Evolutionary conservation across 208 protist species (phyloP), one percentile per base, ranked within the genome.

Genomic region (Leptomonas pyrrhocoris): DNA sequence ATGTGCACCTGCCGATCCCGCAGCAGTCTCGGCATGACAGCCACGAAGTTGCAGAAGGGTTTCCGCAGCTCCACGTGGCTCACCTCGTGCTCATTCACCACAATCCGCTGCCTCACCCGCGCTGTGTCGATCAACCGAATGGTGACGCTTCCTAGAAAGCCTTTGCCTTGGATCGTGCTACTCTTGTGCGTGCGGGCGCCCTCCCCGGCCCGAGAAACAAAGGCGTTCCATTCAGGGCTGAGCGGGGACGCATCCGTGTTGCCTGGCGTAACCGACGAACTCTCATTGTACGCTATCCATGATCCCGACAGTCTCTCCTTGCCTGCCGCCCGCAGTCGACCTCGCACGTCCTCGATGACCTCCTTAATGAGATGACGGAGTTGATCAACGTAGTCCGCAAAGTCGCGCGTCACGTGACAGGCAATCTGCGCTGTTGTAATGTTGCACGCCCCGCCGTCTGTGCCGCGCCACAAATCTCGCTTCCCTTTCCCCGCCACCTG

Each of bases 341-440:
- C 16, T 49, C 42, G 49, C 46, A 71, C 59, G 18, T 73, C 68
- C 23, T 6, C 59, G 0, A 49, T 40, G 28, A 76, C 45, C 1
- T 30, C 42, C 25, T 38, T 57, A 7, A 78, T 56, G 51, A 90
- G 56, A 38, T 9, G 58, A 5, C 77, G 45, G 2, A 86, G 50
- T 4, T 79, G 73, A 8, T 79, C 38, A 5, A 80, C 28, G 80
- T 92, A 95, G 72, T 80, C 74, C n/a, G 91, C 58, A 50, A 94
- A 90, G 66, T 95, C 88, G 21, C 88, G 77, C 50, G 85, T 89
- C 28, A 87, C 30, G 70, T 88, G 79, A 3, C 73, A 59, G 11
- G 77, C 73, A 56, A 90, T 55, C 6, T 88, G 86, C 31, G 85
- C 68, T 6, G 84, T 56, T 15, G 76, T 75, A 23, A 91, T 75